A percentile compares a stretch with the other conserved stretches of the same genome.
Conservation (phyloP, 768 basidiomycete genomes). For the Krasilnikovozyma curviuscula region DNA sequence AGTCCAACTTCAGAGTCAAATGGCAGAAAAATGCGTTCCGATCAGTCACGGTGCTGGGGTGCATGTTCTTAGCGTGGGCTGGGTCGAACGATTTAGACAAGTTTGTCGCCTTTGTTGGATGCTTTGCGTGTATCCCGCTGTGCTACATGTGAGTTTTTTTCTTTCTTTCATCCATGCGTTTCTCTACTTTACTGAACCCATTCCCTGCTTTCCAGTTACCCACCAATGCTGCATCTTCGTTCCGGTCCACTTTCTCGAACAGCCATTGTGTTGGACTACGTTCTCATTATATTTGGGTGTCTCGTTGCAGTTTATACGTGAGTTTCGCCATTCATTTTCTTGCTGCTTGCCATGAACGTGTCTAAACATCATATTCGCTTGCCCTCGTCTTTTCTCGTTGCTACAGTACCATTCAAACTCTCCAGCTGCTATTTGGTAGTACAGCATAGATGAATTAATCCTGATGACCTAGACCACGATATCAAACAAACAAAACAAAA, state of each 20-base stretch:
- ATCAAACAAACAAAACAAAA: too few species aligned
- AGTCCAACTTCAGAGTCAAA: conserved; percentile 54
- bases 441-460: too few species aligned
- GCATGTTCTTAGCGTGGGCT: conserved; percentile 47
- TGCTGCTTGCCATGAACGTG: too few species aligned
- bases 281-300: conserved; percentile 55
- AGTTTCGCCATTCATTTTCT: too few species aligned
- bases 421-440: too few species aligned
- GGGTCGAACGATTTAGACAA: conserved; percentile 85
- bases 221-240: conserved; percentile 8
- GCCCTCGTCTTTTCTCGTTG: too few species aligned
- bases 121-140: conserved; percentile 13
- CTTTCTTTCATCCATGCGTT: not conserved
- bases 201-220: not conserved
- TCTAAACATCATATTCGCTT: too few species aligned
- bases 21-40: conserved; percentile 77
- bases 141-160: conserved; percentile 2
- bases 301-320: conserved; percentile 55
- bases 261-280: conserved; percentile 48
- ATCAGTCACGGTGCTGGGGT: conserved; percentile 39
- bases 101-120: conserved; percentile 76
- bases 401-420: too few species aligned
- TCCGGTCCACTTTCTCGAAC: conserved; percentile 27
- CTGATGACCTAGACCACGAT: too few species aligned
- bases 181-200: not conserved